Evolutionary conservation across 176 grass and related monocot genomes (phyloP).

Genomic region (Calamus simplicifolius): DNA sequence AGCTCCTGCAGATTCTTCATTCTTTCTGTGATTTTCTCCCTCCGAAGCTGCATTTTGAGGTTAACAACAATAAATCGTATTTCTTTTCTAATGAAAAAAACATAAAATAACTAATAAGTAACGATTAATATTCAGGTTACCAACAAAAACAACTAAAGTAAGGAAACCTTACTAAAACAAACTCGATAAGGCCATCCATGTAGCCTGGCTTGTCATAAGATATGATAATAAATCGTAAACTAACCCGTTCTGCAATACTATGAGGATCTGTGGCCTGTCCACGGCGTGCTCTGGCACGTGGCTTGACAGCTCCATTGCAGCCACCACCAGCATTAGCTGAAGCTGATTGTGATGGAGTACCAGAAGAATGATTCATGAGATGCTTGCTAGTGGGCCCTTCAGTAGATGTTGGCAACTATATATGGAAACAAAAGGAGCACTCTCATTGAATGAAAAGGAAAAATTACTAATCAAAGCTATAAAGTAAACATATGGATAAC

Average conservation of each 20-base stretch:
- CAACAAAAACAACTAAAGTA: too few relatives aligned
- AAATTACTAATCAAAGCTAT: background rate
- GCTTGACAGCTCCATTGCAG: constrained; percentile 25
- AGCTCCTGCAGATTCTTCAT: constrained; percentile 26
- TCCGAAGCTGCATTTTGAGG: constrained; percentile 22
- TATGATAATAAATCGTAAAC: constrained; percentile 2
- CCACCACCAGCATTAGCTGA: constrained; percentile 9
- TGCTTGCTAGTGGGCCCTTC: background rate
- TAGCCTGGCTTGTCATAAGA: too few relatives aligned
- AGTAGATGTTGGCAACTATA: background rate
- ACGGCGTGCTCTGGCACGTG: constrained; percentile 15
- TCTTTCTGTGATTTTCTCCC: constrained; percentile 23
- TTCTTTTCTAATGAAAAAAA: background rate
- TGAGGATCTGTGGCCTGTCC: constrained; percentile 30
- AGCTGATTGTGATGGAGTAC: constrained; percentile 4
- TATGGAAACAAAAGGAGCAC: background rate
- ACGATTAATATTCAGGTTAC: too few relatives aligned
- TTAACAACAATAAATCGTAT: background rate
- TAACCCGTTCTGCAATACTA: constrained; percentile 29
- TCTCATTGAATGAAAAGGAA: background rate
- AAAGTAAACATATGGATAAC: too few relatives aligned
- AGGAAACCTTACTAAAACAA: background rate
- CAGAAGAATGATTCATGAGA: constrained; percentile 2
- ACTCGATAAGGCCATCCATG: background rate
- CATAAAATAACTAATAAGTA: too few relatives aligned